These are phyloP conservation scores for Oryza glaberrima DNA, from an alignment of 176 grass and related monocot genomes.

Conservation along the genomic window DNA sequence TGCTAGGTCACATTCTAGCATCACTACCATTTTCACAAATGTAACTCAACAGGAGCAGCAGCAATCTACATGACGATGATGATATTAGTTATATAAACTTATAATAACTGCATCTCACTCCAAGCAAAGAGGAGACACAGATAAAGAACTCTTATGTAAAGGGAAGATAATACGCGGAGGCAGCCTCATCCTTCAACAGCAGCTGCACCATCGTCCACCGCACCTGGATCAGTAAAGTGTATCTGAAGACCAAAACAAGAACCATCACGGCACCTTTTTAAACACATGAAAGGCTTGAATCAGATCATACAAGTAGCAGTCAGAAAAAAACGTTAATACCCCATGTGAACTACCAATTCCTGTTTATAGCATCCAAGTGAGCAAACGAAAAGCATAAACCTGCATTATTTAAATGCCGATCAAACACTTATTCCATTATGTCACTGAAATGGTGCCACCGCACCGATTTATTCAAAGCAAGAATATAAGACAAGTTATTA, in stretches of 20 bases:
- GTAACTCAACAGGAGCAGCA: not conserved
- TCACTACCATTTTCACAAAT: not conserved
- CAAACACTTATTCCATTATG: constrained; percentile 30
- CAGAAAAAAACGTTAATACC: constrained; percentile 23
- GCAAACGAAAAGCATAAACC: constrained; percentile 37
- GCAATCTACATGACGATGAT: not conserved
- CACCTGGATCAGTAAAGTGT: constrained; percentile 35
- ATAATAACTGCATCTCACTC: not conserved
- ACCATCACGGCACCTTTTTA: constrained; percentile 41
- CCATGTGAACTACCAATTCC: constrained; percentile 34
- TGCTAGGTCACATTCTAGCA: not conserved
- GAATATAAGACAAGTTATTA: constrained; percentile 25
- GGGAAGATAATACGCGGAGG: not conserved
- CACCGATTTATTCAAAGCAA: constrained; percentile 18
- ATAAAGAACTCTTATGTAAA: not conserved
- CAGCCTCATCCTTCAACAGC: constrained; percentile 6
- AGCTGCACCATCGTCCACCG: constrained; percentile 31
- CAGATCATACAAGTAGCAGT: constrained; percentile 21
- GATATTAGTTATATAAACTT: not conserved
- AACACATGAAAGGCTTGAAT: constrained; percentile 25
- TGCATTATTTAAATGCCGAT: constrained; percentile 34
- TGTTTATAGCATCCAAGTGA: constrained; percentile 17
- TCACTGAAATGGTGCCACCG: not conserved
- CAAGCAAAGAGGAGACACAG: not conserved
- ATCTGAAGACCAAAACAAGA: constrained; percentile 61